These are phyloP conservation scores for Pleurotus tuber-regium DNA, from an alignment of 768 basidiomycete genomes.

Conservation along the genomic window DNA sequence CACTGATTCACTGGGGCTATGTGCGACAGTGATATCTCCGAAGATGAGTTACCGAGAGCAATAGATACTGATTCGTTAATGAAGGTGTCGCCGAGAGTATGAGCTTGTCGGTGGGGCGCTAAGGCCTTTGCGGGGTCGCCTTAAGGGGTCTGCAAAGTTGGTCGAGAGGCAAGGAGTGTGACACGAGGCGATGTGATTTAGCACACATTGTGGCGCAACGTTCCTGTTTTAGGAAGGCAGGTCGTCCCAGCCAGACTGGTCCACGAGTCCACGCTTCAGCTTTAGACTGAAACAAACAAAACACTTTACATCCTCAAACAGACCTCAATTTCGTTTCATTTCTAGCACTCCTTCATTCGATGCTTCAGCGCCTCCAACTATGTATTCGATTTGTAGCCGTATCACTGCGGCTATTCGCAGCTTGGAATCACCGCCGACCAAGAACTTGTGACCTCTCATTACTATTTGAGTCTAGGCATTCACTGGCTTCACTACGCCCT, in stretches of 20 bases:
- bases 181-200: slow-evolving; percentile 6
- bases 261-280: too few species aligned
- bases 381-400: neutral
- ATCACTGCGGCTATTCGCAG: neutral
- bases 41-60: neutral
- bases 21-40: neutral
- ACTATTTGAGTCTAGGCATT: neutral
- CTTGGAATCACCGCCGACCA: slow-evolving; percentile 9
- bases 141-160: slow-evolving; percentile 5
- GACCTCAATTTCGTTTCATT: neutral
- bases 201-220: neutral
- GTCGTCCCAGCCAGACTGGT: too few species aligned
- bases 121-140: slow-evolving; percentile 5
- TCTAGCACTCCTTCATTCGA: neutral
- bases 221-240: slow-evolving; percentile 1
- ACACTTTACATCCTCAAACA: slow-evolving; percentile 7
- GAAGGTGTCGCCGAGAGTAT: neutral
- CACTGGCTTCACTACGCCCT: neutral
- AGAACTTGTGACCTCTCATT: neutral
- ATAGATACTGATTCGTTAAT: slow-evolving; percentile 16
- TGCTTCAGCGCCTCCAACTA: neutral
- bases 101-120: slow-evolving; percentile 1
- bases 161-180: neutral
- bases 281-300: slow-evolving; percentile 9
- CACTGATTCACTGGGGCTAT: neutral